Evolutionary conservation across 371 early-diverging fungal genomes (phyloP).

Genomic region (Parasitella parasitica): DNA sequence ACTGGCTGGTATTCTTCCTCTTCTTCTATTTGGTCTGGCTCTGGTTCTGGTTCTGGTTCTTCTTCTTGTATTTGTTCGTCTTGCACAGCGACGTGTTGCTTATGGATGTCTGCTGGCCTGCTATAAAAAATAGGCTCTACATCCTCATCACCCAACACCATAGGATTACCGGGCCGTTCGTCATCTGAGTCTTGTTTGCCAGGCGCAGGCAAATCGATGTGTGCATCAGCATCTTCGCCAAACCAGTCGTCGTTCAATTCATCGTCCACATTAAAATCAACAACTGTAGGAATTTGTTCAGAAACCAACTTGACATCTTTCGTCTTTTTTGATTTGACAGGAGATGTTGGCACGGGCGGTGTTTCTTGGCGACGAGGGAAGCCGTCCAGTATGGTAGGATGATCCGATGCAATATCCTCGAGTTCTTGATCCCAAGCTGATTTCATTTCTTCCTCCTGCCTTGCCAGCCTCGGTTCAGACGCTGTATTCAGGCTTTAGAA

Average conservation of each 20-base stretch:
- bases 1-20: conserved; percentile 1
- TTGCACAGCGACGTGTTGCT: not conserved
- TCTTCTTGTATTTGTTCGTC: not conserved
- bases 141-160: conserved; percentile 62
- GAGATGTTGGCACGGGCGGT: conserved; percentile 43
- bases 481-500: no score
- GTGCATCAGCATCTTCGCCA: conserved; percentile 27
- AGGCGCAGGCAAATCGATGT: not conserved
- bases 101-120: not conserved
- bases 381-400: not conserved
- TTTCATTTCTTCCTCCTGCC: conserved; percentile 38
- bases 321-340: conserved; percentile 37
- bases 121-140: conserved; percentile 40
- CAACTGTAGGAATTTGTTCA: conserved; percentile 34
- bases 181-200: conserved; percentile 33
- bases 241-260: conserved; percentile 59
- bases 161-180: conserved; percentile 49
- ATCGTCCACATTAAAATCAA: conserved; percentile 48
- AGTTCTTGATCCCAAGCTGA: conserved; percentile 45
- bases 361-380: conserved; percentile 24
- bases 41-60: conserved; percentile 4
- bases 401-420: conserved; percentile 35
- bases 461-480: conserved; percentile 32
- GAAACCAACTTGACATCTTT: conserved; percentile 24
- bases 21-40: not conserved